Evolutionary conservation across 2,329 filamentous ascomycete species (phyloP).

Genomic region (Parascedosporium putredinis): DNA sequence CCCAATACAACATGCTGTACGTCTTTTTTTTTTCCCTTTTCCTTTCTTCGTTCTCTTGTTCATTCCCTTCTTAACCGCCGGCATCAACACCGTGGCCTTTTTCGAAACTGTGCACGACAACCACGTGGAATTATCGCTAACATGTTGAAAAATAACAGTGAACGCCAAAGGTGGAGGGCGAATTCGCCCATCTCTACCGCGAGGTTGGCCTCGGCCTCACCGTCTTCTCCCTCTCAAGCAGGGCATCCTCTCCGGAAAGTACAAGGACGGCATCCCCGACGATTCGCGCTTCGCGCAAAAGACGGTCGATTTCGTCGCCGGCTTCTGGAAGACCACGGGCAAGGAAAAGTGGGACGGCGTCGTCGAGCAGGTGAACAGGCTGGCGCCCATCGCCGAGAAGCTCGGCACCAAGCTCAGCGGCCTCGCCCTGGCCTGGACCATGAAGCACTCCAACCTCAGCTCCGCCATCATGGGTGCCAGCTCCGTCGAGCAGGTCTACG

Average conservation of each 20-base stretch:
- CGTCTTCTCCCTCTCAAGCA: slow-evolving; percentile 45
- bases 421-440: slow-evolving; percentile 51
- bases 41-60: too few species aligned
- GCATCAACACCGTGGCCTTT: too few species aligned
- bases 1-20: slow-evolving; percentile 52
- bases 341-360: slow-evolving; percentile 43
- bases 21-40: background rate
- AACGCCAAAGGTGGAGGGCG: slow-evolving; percentile 52
- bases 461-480: slow-evolving; percentile 52
- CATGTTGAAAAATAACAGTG: slow-evolving; percentile 9
- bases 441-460: slow-evolving; percentile 51
- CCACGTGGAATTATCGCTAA: background rate
- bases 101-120: background rate
- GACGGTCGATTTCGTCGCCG: slow-evolving; percentile 44
- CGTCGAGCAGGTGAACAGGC: slow-evolving; percentile 48
- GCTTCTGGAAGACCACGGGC: slow-evolving; percentile 39
- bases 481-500: slow-evolving; percentile 46
- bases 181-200: slow-evolving; percentile 50
- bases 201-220: slow-evolving; percentile 52
- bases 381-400: slow-evolving; percentile 53
- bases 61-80: too few species aligned
- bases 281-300: slow-evolving; percentile 47
- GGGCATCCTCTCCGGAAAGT: slow-evolving; percentile 57
- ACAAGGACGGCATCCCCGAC: slow-evolving; percentile 51
- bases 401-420: slow-evolving; percentile 47